Conservation (phyloP, 73 alveolate genomes). For the Paramecium tetraurelia region DNA sequence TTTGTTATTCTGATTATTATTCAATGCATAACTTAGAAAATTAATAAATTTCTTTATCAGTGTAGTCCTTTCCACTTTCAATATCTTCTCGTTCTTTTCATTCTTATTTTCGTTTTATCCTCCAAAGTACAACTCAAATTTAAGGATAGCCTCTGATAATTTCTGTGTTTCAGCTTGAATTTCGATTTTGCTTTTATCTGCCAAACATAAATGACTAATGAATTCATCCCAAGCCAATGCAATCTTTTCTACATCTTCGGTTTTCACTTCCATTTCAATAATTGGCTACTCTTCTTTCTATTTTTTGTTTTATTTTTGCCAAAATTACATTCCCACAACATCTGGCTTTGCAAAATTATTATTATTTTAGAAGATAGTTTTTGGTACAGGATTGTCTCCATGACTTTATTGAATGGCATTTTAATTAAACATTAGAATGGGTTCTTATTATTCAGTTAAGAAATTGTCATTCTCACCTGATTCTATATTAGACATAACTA, state of each 20-base stretch:
- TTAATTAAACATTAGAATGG: not conserved
- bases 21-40: slow-evolving; percentile 44
- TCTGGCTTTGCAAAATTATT: not conserved
- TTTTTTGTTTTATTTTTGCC: not conserved
- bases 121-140: slow-evolving; percentile 22
- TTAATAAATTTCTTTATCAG: slow-evolving; percentile 44
- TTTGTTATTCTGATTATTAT: slow-evolving; percentile 31
- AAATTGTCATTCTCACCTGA: not conserved
- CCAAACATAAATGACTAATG: not conserved
- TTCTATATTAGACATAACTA: not conserved
- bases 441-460: not conserved
- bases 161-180: slow-evolving; percentile 18
- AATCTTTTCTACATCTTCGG: not conserved
- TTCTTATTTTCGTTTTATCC: not conserved
- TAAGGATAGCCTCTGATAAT: slow-evolving; percentile 36
- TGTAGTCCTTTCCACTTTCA: slow-evolving; percentile 4
- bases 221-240: slow-evolving; percentile 18
- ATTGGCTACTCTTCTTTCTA: not conserved
- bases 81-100: not conserved
- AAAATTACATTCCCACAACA: not conserved
- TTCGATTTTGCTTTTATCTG: not conserved
- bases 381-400: slow-evolving; percentile 1
- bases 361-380: not conserved
- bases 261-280: not conserved
- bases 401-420: not conserved